A percentile compares a stretch with the other conserved stretches of the same genome.
phyloP scores from a whole-genome alignment of 495 filamentous ascomycete species.

The Parathielavia hyrcaniae region DNA sequence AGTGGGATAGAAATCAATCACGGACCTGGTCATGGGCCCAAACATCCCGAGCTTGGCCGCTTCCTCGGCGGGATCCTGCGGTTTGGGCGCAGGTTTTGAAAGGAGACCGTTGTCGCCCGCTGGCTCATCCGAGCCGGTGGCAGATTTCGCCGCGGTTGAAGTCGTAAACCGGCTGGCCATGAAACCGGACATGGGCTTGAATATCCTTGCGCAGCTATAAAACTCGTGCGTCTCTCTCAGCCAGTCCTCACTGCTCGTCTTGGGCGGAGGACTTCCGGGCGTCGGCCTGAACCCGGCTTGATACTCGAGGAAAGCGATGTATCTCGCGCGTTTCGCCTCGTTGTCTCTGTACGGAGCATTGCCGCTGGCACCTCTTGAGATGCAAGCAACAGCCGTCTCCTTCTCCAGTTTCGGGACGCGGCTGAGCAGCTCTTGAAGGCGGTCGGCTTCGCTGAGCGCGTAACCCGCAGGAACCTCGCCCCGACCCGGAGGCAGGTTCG shows the following conservation, averaged over 20 bases:
- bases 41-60: constrained; percentile 93
- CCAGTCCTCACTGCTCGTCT: constrained; percentile 64
- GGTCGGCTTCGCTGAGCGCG: constrained; percentile 52
- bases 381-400: constrained; percentile 63
- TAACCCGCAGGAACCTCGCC: constrained; percentile 68
- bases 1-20: constrained; percentile 70
- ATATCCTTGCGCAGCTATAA: constrained; percentile 78
- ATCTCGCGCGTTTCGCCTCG: constrained; percentile 66
- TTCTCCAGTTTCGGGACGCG: constrained; percentile 68
- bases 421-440: constrained; percentile 51
- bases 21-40: constrained; percentile 72
- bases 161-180: constrained; percentile 91
- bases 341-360: constrained; percentile 87
- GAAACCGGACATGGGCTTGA: constrained; percentile 81
- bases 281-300: constrained; percentile 58
- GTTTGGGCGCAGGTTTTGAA: constrained; percentile 53
- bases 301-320: constrained; percentile 72
- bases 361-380: constrained; percentile 63
- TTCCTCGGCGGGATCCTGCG: constrained; percentile 71
- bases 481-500: constrained; percentile 67
- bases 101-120: constrained; percentile 42
- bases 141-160: constrained; percentile 37
- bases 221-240: constrained; percentile 80
- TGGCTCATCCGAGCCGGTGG: constrained; percentile 23
- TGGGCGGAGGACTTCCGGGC: constrained; percentile 50